Base-by-base conservation (phyloP, 352 stramenopile species). In the Pythium plurisporium region DNA sequence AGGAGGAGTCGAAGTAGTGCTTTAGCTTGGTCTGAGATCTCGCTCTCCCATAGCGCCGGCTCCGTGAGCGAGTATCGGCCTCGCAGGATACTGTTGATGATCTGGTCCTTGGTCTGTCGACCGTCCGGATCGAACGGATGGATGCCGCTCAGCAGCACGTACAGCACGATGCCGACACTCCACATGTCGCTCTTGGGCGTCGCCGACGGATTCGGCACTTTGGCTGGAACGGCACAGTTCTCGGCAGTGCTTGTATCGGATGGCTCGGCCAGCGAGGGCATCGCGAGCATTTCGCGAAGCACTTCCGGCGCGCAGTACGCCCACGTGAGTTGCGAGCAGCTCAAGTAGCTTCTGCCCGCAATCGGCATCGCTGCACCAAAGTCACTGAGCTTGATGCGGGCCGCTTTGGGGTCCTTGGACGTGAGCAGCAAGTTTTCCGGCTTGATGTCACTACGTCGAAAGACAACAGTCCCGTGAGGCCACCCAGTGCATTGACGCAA, bases 81-180 rank as follows among this genome's bases (percentile, higher is more conserved):
- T 1, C 54, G 56, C 9, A 71, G 53, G 37, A 91, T 83, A 27
- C 74, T 76, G 31, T 69, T 69, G 46, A 92, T 79, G 62, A 93
- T 86, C 61, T 87, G 84, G 46, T 87, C 79, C 52, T 78, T 81
- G 19, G 74, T 82, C 40, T 87, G 79, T 5, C 75, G 72, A 1
- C 80, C 80, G 41, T 87, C 75, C 4, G 73, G 59, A 65, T 90
- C 82, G 31, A 96, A 96, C 6, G 85, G 86, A 30, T 90, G 83
- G 0, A 72, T 70, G 2, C 74, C 84, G 22, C 78, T 93, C 3
- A 96, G 74, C n/a, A 96, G 50, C 43, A 96, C 84, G 62, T 94
- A 96, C 27, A 95, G 55, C 22, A 96, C 87, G n/a, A 96, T 82
- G 36, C 88, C 88, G 5, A 96, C 65, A 29, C 78, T 93, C 88